phyloP scores from a whole-genome alignment of 2,329 filamentous ascomycete genomes.

The Diplodia corticola region DNA sequence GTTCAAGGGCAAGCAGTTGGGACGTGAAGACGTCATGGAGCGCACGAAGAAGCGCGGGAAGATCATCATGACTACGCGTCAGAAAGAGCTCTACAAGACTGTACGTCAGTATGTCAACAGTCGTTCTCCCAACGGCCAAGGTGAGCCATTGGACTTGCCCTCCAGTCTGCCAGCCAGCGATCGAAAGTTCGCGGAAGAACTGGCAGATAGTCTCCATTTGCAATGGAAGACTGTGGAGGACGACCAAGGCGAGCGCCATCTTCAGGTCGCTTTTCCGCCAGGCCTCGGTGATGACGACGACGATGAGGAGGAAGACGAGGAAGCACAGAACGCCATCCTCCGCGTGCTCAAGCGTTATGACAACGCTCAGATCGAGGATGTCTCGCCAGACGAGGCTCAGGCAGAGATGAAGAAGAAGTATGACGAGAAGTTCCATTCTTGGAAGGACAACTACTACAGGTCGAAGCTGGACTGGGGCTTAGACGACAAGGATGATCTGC shows the following conservation, averaged over 20 bases:
- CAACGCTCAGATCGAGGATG: conserved; percentile 80
- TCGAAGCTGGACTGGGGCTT: conserved; percentile 88
- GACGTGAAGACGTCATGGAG: conserved; percentile 66
- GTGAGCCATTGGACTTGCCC: conserved; percentile 69
- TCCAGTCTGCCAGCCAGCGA: conserved; percentile 74
- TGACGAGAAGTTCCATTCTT: conserved; percentile 82
- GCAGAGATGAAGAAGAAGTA: conserved; percentile 80
- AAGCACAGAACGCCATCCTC: conserved; percentile 77
- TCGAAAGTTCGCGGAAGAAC: conserved; percentile 87
- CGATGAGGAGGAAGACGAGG: conserved; percentile 74
- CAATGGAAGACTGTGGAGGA: conserved; percentile 65
- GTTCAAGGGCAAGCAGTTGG: conserved; percentile 83
- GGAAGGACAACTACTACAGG: conserved; percentile 93
- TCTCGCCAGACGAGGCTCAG: conserved; percentile 76
- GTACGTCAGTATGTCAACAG: conserved; percentile 81
- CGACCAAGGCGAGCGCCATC: conserved; percentile 63
- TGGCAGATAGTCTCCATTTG: conserved; percentile 69
- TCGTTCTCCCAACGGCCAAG: conserved; percentile 50
- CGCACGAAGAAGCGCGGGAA: conserved; percentile 62
- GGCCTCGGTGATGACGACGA: conserved; percentile 52
- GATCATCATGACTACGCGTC: conserved; percentile 72
- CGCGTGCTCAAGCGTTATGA: conserved; percentile 90
- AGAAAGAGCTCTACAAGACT: conserved; percentile 78
- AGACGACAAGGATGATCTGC: conserved; percentile 77
- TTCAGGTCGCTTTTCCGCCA: conserved; percentile 63